Evolutionary conservation across 495 filamentous ascomycete species (phyloP).

Genomic region (Physcia stellaris): DNA sequence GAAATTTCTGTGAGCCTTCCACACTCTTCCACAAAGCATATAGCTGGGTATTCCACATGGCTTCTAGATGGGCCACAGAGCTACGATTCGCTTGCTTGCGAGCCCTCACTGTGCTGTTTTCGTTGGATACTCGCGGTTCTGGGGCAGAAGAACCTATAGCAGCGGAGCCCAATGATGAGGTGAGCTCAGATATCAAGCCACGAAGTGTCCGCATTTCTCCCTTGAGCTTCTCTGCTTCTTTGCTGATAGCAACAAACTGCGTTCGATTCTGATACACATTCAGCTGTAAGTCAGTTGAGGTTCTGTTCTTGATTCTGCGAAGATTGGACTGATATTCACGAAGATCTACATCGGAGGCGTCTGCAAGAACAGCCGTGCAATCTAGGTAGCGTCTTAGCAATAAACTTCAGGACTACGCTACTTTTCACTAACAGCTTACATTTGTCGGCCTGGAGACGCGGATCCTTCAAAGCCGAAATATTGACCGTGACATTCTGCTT

Average conservation of each 20-base stretch:
- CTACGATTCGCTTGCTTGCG: slow-evolving; percentile 37
- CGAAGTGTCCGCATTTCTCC: slow-evolving; percentile 85
- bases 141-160: slow-evolving; percentile 30
- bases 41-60: slow-evolving; percentile 79
- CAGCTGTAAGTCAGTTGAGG: slow-evolving; percentile 80
- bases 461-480: slow-evolving; percentile 62
- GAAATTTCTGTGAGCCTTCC: slow-evolving; percentile 91
- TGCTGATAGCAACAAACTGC: slow-evolving; percentile 97
- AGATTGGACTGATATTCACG: slow-evolving; percentile 65
- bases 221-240: slow-evolving; percentile 96
- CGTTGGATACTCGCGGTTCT: slow-evolving; percentile 15
- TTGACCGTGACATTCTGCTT: slow-evolving; percentile 44
- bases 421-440: slow-evolving; percentile 24
- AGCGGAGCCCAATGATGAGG: slow-evolving; percentile 59
- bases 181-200: slow-evolving; percentile 80
- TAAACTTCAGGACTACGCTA: not conserved
- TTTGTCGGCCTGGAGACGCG: slow-evolving; percentile 54
- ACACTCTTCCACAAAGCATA: slow-evolving; percentile 82
- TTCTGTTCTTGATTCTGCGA: slow-evolving; percentile 65
- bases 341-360: slow-evolving; percentile 91
- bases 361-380: slow-evolving; percentile 64
- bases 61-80: slow-evolving; percentile 82
- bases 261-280: slow-evolving; percentile 97
- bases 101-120: slow-evolving; percentile 26
- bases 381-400: slow-evolving; percentile 29